A percentile compares a stretch with the other conserved stretches of the same genome.
phyloP scores from a whole-genome alignment of 2,329 filamentous ascomycete genomes.

The Cytospora schulzeri region DNA sequence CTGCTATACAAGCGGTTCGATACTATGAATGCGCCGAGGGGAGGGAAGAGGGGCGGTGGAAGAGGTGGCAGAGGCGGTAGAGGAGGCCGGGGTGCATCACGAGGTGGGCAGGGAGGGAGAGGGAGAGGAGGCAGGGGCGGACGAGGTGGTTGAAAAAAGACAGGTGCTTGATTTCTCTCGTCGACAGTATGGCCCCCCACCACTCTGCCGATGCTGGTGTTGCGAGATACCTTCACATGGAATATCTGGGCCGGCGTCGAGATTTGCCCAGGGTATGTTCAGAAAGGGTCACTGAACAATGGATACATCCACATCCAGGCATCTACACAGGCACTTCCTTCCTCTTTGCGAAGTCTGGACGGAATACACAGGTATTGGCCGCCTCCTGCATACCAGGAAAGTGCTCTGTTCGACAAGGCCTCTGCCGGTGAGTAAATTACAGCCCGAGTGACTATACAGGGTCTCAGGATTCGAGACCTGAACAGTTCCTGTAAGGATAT shows the following conservation, averaged over 20 bases:
- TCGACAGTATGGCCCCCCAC: not conserved
- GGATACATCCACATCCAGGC: not conserved
- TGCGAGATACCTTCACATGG: not conserved
- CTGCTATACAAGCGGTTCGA: slow-evolving; percentile 65
- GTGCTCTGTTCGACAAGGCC: not conserved
- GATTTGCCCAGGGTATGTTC: not conserved
- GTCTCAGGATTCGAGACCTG: not conserved
- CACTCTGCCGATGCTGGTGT: not conserved
- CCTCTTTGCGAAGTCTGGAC: too few species aligned
- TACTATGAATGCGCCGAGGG: slow-evolving; percentile 40
- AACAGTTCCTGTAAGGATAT: not conserved
- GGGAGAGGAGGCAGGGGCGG: slow-evolving; percentile 40
- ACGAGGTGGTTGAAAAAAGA: slow-evolving; percentile 31
- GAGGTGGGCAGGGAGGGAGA: slow-evolving; percentile 45
- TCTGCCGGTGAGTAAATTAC: slow-evolving; percentile 14
- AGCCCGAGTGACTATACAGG: not conserved
- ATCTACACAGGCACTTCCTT: not conserved
- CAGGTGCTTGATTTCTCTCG: too few species aligned
- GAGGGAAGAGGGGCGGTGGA: slow-evolving; percentile 41
- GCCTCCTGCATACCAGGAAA: not conserved
- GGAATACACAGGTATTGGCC: not conserved
- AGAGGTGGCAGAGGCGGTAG: slow-evolving; percentile 42
- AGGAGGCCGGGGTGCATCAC: slow-evolving; percentile 38
- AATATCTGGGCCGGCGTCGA: not conserved
- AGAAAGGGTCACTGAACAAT: not conserved